Conservation (phyloP, 768 basidiomycete genomes). For the Tricholoma sp. region DNA sequence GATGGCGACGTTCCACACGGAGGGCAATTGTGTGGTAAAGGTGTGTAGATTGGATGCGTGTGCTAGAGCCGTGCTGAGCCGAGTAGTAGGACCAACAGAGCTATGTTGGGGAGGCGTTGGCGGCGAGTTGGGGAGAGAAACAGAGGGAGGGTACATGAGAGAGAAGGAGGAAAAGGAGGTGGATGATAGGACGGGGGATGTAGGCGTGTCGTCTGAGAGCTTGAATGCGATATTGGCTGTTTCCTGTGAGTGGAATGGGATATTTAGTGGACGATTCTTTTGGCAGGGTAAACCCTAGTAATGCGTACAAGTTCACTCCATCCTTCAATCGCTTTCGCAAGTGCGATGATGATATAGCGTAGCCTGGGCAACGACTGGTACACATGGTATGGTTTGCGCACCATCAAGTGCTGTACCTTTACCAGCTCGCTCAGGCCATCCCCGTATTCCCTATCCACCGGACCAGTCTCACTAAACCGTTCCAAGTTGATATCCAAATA, state of each 20-base stretch:
- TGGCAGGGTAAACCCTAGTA: background rate
- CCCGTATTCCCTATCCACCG: constrained; percentile 33
- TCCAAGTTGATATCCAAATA: constrained; percentile 34
- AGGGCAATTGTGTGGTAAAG: constrained; percentile 50
- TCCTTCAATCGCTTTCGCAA: constrained; percentile 37
- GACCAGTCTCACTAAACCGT: constrained; percentile 18
- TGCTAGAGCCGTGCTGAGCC: constrained; percentile 31
- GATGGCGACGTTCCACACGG: constrained; percentile 53
- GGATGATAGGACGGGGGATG: constrained; percentile 12
- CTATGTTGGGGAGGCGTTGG: constrained; percentile 1
- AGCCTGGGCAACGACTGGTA: constrained; percentile 53
- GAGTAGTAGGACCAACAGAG: constrained; percentile 26
- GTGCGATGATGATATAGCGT: constrained; percentile 36
- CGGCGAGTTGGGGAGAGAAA: background rate
- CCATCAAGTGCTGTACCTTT: constrained; percentile 38
- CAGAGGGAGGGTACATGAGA: constrained; percentile 1
- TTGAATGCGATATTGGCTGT: constrained; percentile 51
- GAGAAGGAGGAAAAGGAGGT: constrained; percentile 11
- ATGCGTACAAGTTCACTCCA: constrained; percentile 47
- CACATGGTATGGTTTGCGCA: constrained; percentile 45
- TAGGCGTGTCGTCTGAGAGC: constrained; percentile 41
- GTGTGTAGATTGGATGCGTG: constrained; percentile 38
- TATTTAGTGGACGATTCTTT: background rate
- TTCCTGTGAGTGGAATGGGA: constrained; percentile 31
- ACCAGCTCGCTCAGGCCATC: constrained; percentile 32